Base-by-base conservation (phyloP, 495 filamentous ascomycete species). In the Aeminium ludgeri region DNA sequence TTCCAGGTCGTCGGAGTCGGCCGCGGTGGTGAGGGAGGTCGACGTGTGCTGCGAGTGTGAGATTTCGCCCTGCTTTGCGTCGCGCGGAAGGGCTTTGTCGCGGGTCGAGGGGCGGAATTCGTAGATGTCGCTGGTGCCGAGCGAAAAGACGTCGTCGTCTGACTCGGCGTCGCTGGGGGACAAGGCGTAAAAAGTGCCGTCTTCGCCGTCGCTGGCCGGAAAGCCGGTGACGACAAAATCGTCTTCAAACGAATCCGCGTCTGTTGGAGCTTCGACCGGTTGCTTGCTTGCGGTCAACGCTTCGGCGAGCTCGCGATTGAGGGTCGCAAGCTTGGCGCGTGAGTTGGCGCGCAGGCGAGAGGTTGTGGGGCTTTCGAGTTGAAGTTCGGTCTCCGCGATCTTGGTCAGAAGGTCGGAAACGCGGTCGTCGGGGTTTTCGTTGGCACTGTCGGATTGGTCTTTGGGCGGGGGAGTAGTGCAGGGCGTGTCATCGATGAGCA, bases 301-400 rank as follows among this genome's bases (percentile, higher is more conserved):
- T 36, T 41, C 44, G 12, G 19, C 23, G 30, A 51, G 40, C 11
- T 51, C 35, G 2, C 40, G 20, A 32, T 44, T 36, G 1, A 51
- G 36, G 10, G 13, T 27, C 12, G 44, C 43, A 6, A 51, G 44
- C 3, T 23, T 38, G 12, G 46, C 44, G 1, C 44, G 43, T 2
- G 47, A 31, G 6, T 38, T 38, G 6, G 35, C 19, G 15, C 34
- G 32, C 2, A 37, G 28, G 3, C 48, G 43, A 0, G 34, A 0
- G 28, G 31, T 47, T 16, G 20, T 13, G 20, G 32, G 16, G 8
- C 35, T 15, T 30, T 51, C 48, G 16, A 47, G 35, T 28, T 51
- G 39, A 2, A 51, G 13, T 20, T 51, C 48, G 7, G 20, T 46
- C 23, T 51, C 44, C 16, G 41, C 38, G 13, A 47, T 44, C 44